phyloP scores from a whole-genome alignment of 371 early-diverging fungal genomes.

The Rozella allomycis region DNA sequence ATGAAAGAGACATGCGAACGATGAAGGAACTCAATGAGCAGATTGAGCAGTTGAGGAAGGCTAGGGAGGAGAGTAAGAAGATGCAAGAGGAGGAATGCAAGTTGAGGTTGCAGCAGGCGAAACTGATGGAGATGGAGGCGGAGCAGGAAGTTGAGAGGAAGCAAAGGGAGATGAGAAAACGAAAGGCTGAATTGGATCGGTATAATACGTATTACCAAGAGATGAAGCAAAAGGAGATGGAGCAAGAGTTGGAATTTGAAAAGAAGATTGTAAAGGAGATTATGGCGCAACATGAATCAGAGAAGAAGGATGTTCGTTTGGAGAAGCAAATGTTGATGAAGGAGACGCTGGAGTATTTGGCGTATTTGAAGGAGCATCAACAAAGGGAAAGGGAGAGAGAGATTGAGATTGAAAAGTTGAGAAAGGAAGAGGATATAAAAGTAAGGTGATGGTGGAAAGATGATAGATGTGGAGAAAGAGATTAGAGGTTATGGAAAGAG shows the following conservation, averaged over 20 bases:
- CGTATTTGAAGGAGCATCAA: conserved; percentile 14
- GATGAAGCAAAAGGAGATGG: conserved; percentile 20
- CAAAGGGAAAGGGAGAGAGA: conserved; percentile 11
- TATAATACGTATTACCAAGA: too few species aligned
- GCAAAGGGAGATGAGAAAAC: too few species aligned
- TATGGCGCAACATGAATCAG: conserved; percentile 9
- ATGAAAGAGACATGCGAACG: conserved; percentile 9
- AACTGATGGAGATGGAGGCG: conserved; percentile 13
- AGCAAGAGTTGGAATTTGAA: conserved; percentile 11
- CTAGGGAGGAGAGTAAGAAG: conserved; percentile 10
- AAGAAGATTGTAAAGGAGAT: conserved; percentile 17
- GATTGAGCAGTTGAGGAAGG: conserved; percentile 7
- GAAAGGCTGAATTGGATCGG: too few species aligned
- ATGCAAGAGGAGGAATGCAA: conserved; percentile 18
- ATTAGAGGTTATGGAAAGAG: conserved; percentile 17
- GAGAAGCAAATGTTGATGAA: conserved; percentile 20
- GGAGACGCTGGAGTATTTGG: conserved; percentile 9
- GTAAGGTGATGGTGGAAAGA: conserved; percentile 1
- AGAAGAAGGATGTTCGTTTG: too few species aligned
- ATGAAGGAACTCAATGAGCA: conserved; percentile 13
- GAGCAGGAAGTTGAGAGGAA: conserved; percentile 11
- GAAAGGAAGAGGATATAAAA: conserved; percentile 16
- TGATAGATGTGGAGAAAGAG: conserved; percentile 11
- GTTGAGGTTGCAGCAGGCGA: conserved; percentile 14
- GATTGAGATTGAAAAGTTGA: conserved; percentile 14